Evolutionary conservation across 345 rosid genomes (phyloP), one percentile per base, ranked within the genome.

Genomic region (Sapria himalayana): DNA sequence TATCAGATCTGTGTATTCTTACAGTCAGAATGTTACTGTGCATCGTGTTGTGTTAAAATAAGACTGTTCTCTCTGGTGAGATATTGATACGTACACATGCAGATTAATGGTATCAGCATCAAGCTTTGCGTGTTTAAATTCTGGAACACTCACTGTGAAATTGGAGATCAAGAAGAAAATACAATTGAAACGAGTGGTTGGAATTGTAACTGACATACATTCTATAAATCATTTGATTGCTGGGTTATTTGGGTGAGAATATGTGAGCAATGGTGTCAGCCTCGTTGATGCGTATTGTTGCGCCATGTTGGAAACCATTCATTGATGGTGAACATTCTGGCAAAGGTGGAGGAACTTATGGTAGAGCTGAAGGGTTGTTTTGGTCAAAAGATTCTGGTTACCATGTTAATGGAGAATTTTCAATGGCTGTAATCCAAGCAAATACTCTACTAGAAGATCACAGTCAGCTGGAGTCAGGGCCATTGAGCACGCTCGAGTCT

Each of bases 401-500:
- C 25, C 92, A 73, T 60, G 62, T 53, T 3, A 54, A 50, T 20
- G 95, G 95, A 27, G 93, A 80, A 47, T 91, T 79, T 56, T 91
- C 95, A 1, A 84, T 91, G 99, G 95, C 93, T 0, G 92, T 84
- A 19, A 65, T 91, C 61, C 99, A 91, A 60, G 99, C 99, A 4
- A 91, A 91, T 43, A 49, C 33, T 45, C 23, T 64, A 22, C 56
- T 84, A 47, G 99, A 91, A 66, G 99, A 91, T 53, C 78, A 71
- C 39, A 65, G 93, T 43, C 95, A 91, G 16, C 64, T 91, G 35
- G 99, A 82, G 46, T 76, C 99, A n/a, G 99, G 99, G 58, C 81
- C 86, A 3, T 41, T 84, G 67, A 76, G 95, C 54, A 55, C 64
- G 11, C 57, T 54, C 35, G 80, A 84, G 19, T 57, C 78, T 6